A percentile compares a stretch with the other conserved stretches of the same genome.
Evolutionary conservation across 176 grass and related monocot genomes (phyloP).

Genomic region (Miscanthus lutarioriparius): DNA sequence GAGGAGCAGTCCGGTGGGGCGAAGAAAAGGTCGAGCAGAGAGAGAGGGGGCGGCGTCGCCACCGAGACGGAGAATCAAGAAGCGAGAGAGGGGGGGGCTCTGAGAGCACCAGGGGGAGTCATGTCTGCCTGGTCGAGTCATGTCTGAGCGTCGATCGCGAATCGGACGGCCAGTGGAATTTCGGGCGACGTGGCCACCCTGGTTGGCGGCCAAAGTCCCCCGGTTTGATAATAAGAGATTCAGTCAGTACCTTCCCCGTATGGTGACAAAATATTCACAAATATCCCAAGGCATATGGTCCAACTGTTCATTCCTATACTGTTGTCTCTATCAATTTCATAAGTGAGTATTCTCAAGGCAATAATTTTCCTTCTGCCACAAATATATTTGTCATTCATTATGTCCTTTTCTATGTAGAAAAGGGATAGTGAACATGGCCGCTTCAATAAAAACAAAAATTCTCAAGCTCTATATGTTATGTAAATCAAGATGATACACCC

Average conservation of each 20-base stretch:
- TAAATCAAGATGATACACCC: slow-evolving; percentile 12
- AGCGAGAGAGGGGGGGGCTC: too few species aligned
- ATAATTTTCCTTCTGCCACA: slow-evolving; percentile 6
- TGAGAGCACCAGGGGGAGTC: too few species aligned
- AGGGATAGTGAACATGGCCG: neutral
- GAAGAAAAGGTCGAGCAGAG: too few species aligned
- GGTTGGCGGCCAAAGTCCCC: too few species aligned
- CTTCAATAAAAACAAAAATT: slow-evolving; percentile 1
- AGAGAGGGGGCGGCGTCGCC: too few species aligned
- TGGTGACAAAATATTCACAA: slow-evolving; percentile 20
- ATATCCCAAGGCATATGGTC: neutral
- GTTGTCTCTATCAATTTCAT: slow-evolving; percentile 23
- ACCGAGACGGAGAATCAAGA: too few species aligned
- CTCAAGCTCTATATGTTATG: neutral
- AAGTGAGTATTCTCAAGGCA: slow-evolving; percentile 16
- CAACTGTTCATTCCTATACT: slow-evolving; percentile 1
- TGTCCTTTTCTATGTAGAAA: neutral
- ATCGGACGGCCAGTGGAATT: too few species aligned
- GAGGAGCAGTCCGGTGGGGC: too few species aligned
- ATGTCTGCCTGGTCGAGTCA: too few species aligned
- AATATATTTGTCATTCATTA: neutral
- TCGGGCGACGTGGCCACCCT: too few species aligned
- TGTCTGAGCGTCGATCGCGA: too few species aligned
- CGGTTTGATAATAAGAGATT: too few species aligned
- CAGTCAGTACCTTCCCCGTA: slow-evolving; percentile 26